These are phyloP conservation scores for Aureobasidium sp. DNA, from an alignment of 2,329 filamentous ascomycete genomes.

Conservation along the genomic window DNA sequence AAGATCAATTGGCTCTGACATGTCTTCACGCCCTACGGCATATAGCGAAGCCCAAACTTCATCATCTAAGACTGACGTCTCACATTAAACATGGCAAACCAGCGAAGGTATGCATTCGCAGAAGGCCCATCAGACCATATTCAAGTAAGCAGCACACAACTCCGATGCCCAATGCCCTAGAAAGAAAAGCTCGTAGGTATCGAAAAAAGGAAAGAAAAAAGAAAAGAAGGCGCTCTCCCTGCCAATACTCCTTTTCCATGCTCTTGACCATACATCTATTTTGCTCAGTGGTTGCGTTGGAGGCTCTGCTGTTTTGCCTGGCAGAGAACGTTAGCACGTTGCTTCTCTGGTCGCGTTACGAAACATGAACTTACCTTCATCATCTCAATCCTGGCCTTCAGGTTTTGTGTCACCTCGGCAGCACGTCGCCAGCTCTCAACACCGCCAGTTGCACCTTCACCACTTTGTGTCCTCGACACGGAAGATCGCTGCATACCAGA, in stretches of 20 bases:
- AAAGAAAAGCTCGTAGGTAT: background rate
- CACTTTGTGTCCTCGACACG: background rate
- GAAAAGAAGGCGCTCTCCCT: background rate
- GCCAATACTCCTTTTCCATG: conserved; percentile 8
- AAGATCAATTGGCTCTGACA: no score
- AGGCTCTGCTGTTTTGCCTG: conserved; percentile 13
- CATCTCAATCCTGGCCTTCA: conserved; percentile 95
- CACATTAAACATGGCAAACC: background rate
- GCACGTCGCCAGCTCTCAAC: conserved; percentile 95
- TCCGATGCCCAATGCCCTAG: background rate
- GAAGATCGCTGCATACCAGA: background rate
- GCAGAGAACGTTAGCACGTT: background rate
- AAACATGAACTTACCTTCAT: conserved; percentile 63
- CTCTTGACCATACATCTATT: background rate
- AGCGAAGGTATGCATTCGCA: background rate
- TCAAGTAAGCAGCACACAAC: background rate
- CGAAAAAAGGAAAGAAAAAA: background rate
- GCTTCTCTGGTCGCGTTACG: no score
- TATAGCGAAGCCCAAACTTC: no score
- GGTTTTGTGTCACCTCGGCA: conserved; percentile 92
- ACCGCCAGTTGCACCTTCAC: conserved; percentile 30
- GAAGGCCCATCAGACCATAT: background rate
- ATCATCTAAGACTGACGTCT: no score
- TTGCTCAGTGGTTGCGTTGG: background rate
- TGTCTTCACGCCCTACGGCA: no score